phyloP scores from a whole-genome alignment of 345 rosid genomes.

The Heritiera littoralis region DNA sequence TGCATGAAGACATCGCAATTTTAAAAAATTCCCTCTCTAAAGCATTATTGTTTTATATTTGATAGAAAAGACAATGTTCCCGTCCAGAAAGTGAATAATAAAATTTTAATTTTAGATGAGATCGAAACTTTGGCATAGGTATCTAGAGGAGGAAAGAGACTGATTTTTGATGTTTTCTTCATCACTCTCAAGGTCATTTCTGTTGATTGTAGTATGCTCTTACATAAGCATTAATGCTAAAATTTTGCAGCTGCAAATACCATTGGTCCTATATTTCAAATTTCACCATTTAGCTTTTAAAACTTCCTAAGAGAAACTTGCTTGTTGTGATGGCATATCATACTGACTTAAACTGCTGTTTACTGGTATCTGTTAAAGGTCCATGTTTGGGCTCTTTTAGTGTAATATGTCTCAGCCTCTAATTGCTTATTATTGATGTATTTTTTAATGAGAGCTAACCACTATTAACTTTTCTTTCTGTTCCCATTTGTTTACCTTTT shows the following conservation, averaged over 20 bases:
- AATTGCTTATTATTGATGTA: too few species aligned
- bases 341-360: neutral
- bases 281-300: conserved; percentile 9
- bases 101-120: neutral
- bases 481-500: neutral
- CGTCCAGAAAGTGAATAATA: neutral
- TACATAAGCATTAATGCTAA: neutral
- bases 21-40: neutral
- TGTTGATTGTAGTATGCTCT: neutral
- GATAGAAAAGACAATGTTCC: conserved; percentile 2
- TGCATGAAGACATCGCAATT: neutral
- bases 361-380: neutral
- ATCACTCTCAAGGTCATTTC: neutral
- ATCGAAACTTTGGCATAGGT: neutral
- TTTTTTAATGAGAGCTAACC: neutral
- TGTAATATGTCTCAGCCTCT: neutral
- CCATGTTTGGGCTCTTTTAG: neutral
- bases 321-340: conserved; percentile 7
- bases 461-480: neutral
- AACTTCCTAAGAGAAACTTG: neutral
- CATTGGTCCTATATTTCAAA: neutral
- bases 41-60: neutral
- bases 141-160: neutral
- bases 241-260: neutral
- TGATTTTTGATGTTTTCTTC: neutral